Evolutionary conservation across 176 grass and related monocot genomes (phyloP), one percentile per base, ranked within the genome.

Genomic region (Calamus simplicifolius): DNA sequence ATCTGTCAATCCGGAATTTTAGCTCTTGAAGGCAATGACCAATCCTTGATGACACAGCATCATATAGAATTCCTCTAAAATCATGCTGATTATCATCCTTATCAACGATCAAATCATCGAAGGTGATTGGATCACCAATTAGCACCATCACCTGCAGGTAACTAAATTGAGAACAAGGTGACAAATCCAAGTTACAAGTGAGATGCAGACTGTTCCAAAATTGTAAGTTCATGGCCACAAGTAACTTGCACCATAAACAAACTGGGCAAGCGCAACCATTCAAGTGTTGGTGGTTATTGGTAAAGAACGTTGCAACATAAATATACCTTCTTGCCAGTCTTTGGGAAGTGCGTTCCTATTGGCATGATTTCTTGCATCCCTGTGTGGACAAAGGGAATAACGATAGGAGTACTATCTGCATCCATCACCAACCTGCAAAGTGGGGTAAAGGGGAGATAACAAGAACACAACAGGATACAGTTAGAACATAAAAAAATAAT

Each of bases 301-400:
- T 10, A 1, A 35, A 35, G 31, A 35, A 35, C 7, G 31, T 35
- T 35, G 31, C 31, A 51, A 49, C 17, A 58, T 50, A 3, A 13
- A 35, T 55, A 19, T 29, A 98, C 87, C 67, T 28, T 76, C 84
- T 92, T 85, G 6, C 84, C 87, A 25, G 83, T 79, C 64, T 77
- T 85, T 0, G 93, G 93, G 10, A 98, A 80, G n/a, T 70, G 73
- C 53, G 86, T 80, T 67, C 93, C 87, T 58, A 92, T 62, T 51
- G 93, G 93, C 93, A 98, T 85, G 64, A 98, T 85, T 30, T 98
- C 84, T 64, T 98, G 87, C 93, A 92, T 98, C 18, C 87, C 87
- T 26, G 77, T 82, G 59, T 98, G 84, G 48, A 98, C 87, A 83
- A 92, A 92, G 2, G 87, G 93, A 73, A 98, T 68, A 19, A 98